Evolutionary conservation across 75 land plant genomes (phyloP).

Genomic region (Azolla pinnata): DNA sequence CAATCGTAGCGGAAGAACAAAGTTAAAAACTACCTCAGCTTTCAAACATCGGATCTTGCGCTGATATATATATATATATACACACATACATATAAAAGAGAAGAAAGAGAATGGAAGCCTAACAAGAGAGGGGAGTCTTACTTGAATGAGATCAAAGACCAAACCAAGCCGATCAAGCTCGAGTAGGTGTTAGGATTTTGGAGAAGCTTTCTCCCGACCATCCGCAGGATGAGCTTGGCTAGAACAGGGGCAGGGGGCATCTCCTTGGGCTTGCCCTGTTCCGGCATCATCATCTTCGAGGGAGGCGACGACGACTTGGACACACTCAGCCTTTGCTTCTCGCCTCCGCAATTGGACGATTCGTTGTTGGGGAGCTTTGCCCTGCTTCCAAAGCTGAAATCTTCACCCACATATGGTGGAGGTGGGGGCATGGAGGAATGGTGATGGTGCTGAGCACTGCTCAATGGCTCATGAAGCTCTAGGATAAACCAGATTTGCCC

Average conservation of each 20-base stretch:
- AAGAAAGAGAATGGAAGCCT: no score
- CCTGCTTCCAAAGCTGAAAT: conserved; percentile 56
- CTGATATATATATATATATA: no score
- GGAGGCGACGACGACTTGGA: conserved; percentile 19
- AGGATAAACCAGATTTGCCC: no score
- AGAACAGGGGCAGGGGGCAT: conserved; percentile 53
- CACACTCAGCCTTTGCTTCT: conserved; percentile 23
- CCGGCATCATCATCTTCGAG: conserved; percentile 15
- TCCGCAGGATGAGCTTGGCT: conserved; percentile 42
- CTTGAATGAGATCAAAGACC: conserved; percentile 66
- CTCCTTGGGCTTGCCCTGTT: conserved; percentile 7
- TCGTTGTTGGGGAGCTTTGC: conserved; percentile 19
- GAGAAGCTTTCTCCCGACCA: conserved; percentile 55
- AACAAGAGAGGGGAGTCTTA: no score
- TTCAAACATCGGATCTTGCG: no score
- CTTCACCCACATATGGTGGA: conserved; percentile 18
- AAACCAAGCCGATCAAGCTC: conserved; percentile 51
- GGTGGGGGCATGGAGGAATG: conserved; percentile 6
- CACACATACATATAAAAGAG: no score
- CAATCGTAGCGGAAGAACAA: no score
- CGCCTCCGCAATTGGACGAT: conserved; percentile 4
- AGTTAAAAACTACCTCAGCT: no score
- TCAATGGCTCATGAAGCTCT: conserved; percentile 4
- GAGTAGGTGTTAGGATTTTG: conserved; percentile 74
- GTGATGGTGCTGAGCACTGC: conserved; percentile 6